Conservation (phyloP, 345 rosid genomes). For the Populus deltoides region DNA sequence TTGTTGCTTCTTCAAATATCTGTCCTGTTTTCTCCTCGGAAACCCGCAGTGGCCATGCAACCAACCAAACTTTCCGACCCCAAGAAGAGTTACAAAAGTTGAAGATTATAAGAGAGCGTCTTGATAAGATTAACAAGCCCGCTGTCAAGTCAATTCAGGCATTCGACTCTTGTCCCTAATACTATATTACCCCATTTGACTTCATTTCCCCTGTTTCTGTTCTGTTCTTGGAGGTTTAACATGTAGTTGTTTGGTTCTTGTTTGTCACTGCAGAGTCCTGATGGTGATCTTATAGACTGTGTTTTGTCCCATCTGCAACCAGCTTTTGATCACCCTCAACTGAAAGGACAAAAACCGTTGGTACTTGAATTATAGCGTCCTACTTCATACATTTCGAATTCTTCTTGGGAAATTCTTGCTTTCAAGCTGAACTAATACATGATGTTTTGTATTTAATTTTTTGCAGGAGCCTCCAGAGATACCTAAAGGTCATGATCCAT, state of each 20-base stretch:
- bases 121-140: constrained; percentile 84
- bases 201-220: constrained; percentile 8
- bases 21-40: constrained; percentile 46
- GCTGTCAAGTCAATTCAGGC: constrained; percentile 79
- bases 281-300: constrained; percentile 87
- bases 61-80: constrained; percentile 60
- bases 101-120: constrained; percentile 53
- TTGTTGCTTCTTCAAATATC: constrained; percentile 41
- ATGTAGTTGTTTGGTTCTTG: background rate
- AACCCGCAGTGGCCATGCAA: constrained; percentile 26
- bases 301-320: constrained; percentile 73
- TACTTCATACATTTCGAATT: background rate
- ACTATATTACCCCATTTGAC: background rate
- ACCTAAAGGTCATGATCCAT: constrained; percentile 44
- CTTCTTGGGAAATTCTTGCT: background rate
- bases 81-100: constrained; percentile 56
- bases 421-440: background rate
- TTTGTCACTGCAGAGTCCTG: constrained; percentile 61
- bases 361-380: constrained; percentile 29
- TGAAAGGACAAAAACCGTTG: constrained; percentile 67
- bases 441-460: background rate
- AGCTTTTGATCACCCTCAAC: constrained; percentile 83
- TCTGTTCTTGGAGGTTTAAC: constrained; percentile 4
- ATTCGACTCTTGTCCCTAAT: constrained; percentile 5
- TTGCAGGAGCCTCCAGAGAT: constrained; percentile 73